Evolutionary conservation across 306 rosid genomes (phyloP).

Genomic region (Cicer chorassanicum): DNA sequence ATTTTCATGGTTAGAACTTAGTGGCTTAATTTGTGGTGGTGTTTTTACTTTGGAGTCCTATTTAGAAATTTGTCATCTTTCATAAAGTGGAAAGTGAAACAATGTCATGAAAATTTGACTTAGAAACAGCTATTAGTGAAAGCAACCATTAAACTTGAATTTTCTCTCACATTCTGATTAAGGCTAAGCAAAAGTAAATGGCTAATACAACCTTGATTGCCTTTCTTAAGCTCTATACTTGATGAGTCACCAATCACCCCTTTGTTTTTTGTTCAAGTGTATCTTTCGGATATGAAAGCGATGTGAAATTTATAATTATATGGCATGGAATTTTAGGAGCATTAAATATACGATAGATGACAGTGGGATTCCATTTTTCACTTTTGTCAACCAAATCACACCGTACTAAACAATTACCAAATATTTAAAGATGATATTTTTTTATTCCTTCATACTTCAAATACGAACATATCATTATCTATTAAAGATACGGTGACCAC

Average conservation of each 20-base stretch:
- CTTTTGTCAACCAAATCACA: slow-evolving; percentile 41
- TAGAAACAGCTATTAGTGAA: slow-evolving; percentile 54
- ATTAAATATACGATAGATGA: slow-evolving; percentile 33
- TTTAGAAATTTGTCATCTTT: slow-evolving; percentile 42
- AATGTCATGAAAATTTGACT: slow-evolving; percentile 50
- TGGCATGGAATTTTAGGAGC: slow-evolving; percentile 42
- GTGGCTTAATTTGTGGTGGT: slow-evolving; percentile 42
- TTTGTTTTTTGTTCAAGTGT: slow-evolving; percentile 49
- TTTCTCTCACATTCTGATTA: slow-evolving; percentile 49
- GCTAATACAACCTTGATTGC: slow-evolving; percentile 52
- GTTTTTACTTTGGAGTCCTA: slow-evolving; percentile 45
- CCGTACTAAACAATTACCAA: slow-evolving; percentile 28
- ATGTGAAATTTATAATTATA: slow-evolving; percentile 42
- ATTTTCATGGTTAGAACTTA: slow-evolving; percentile 41
- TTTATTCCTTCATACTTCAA: no score
- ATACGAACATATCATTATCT: no score
- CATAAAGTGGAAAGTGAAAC: slow-evolving; percentile 51
- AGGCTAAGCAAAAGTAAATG: slow-evolving; percentile 50
- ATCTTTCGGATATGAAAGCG: slow-evolving; percentile 54
- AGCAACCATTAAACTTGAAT: slow-evolving; percentile 54
- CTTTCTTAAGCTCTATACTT: slow-evolving; percentile 58
- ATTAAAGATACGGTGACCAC: no score
- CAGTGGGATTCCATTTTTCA: slow-evolving; percentile 26
- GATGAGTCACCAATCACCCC: slow-evolving; percentile 42
- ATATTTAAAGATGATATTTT: not conserved